Evolutionary conservation across 495 filamentous ascomycete genomes (phyloP), one percentile per base, ranked within the genome.

Genomic region (Beverwykella pulmonaria): DNA sequence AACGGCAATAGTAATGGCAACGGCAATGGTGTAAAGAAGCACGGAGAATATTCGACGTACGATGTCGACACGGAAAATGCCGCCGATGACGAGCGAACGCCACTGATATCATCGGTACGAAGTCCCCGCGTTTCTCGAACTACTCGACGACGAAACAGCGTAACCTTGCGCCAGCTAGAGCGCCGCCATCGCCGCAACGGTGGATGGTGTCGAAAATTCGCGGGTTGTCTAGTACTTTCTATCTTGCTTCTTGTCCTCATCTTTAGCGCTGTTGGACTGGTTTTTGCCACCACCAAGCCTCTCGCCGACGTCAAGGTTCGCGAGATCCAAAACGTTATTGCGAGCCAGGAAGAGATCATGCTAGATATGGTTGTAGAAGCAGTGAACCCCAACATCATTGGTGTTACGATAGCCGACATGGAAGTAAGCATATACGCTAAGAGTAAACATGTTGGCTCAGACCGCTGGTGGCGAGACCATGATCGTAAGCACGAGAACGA

Each of bases 311-410:
- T 98, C 58, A 79, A 86, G 48, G 81, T 98, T 29, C 75, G 87
- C 44, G 87, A 87, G 41, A 90, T 98, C 65, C 85, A 88, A 67
- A 93, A 96, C 69, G 92, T 98, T 19, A 83, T 98, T 30, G 92
- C 92, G 6, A 96, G 91, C 65, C 89, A 96, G 73, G 90, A 97
- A 75, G 95, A 98, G 72, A 82, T 98, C 20, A 98, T 98, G 88
- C 81, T 98, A 65, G 93, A 98, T 71, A 79, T 98, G 9, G 86
- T 89, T n/a, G 90, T 98, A 39, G 82, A 82, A 63, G 94, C 93
- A 0, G 80, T 90, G 63, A 98, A 98, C 73, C 94, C 93, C 0
- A 98, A 98, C 67, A 82, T 96, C 20, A 88, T 97, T 47, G 86
- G 89, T 17, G 87, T 98, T 26, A 88, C 88, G 9, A 85, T 98